Base-by-base conservation (phyloP, 371 early-diverging fungal genomes). In the Saksenaea oblongispora region DNA sequence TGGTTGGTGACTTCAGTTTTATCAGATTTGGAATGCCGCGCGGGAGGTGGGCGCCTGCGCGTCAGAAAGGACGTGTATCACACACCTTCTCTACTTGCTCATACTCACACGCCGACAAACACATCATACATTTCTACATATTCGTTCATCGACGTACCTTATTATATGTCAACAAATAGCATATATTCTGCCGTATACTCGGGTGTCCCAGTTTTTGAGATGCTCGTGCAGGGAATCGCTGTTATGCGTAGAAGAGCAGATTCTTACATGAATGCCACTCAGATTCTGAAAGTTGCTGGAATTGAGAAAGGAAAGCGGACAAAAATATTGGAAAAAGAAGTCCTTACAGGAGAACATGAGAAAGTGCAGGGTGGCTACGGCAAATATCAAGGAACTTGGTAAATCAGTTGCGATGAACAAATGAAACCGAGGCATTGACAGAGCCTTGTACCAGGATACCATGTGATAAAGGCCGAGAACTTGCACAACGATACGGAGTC, bases 301-400 rank as follows among this genome's bases (percentile, higher is more conserved):
- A 87, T 95, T 66, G 98, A 97, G 47, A 97, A 97, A 78, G 91
- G 90, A 36, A 88, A 85, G 70, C 84, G 98, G 17, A 95, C 97
- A 26, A 93, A 94, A 72, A 95, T 97, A 62, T 84, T 98, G 7
- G 98, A 98, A 70, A 86, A 87, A 61, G 94, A 94, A 72, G 87
- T 96, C 3, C 77, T 91, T 47, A 76, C 77, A 26, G 96, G 94
- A 4, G 85, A 87, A 36, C 95, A 94, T 67, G 97, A 98, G 66
- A 97, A 97, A 79, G 92, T 98, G 10, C 97, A 97, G 78, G 98
- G 98, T 22, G 98, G 98, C 15, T 97, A 97, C 75, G 98, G 98
- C 34, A 95, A 96, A 82, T 97, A 93, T 72, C 96, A 97, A 82
- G 98, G 98, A 39, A 95, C 94, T 36, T 95, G 88, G 91, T 91